Evolutionary conservation across 805 yeast species (phyloP).

Genomic region (Peterozyma toletana): DNA sequence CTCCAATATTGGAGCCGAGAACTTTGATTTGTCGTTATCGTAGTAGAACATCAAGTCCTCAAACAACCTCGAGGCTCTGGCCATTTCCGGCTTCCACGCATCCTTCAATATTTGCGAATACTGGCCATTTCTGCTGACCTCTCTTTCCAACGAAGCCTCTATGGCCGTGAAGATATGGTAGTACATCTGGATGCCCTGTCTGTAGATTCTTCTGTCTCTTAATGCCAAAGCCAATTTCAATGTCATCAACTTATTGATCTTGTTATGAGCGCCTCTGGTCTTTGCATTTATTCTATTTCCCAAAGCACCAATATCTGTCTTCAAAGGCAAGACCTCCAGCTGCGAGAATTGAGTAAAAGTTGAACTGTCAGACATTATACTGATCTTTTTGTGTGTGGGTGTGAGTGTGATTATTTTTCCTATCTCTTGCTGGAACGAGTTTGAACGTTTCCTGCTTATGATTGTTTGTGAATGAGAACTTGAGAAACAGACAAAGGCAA

Average conservation of each 20-base stretch:
- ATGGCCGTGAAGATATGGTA: conserved; percentile 64
- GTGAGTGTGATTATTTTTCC: too few relatives aligned
- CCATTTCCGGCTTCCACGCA: conserved; percentile 66
- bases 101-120: conserved; percentile 42
- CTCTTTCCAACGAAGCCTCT: conserved; percentile 42
- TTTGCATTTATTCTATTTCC: conserved; percentile 74
- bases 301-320: conserved; percentile 74
- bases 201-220: conserved; percentile 66
- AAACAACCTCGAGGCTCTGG: conserved; percentile 49
- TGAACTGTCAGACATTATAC: too few relatives aligned
- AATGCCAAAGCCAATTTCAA: conserved; percentile 68
- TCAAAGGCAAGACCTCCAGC: conserved; percentile 64
- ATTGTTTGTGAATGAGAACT: too few relatives aligned
- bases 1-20: conserved; percentile 47
- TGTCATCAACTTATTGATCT: conserved; percentile 61
- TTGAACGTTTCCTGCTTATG: too few relatives aligned
- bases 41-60: conserved; percentile 66
- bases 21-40: conserved; percentile 46
- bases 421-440: too few relatives aligned
- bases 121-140: conserved; percentile 30
- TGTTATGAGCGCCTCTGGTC: conserved; percentile 61
- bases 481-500: too few relatives aligned
- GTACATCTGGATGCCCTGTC: conserved; percentile 74
- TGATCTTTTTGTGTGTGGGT: too few relatives aligned
- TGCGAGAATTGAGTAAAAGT: conserved; percentile 13